Base-by-base conservation (phyloP, 768 basidiomycete genomes). In the Mycena polygramma region DNA sequence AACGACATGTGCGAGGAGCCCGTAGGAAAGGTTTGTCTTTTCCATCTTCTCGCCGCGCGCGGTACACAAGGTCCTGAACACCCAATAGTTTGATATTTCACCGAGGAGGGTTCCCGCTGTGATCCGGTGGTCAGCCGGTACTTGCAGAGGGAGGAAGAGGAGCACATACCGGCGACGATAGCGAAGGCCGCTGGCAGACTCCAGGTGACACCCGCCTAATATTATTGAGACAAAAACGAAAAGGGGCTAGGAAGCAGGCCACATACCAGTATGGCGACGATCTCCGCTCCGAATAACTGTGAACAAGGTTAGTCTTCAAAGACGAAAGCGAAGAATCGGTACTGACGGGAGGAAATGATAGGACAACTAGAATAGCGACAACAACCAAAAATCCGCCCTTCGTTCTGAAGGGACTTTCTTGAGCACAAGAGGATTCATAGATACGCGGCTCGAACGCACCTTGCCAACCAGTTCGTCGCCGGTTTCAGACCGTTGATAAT, bases 161-260 rank as follows among this genome's bases (percentile, higher is more conserved):
- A n/a, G n/a, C n/a, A 85, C 95, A 90, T 2, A 96, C 61, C 61
- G 36, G 36, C 22, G 30, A 59, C 58, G n/a, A 59, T 59, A 3
- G 24, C 41, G 14, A 59, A 52, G 37, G 82, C 4, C 93, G 94
- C 94, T 94, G 58, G 58, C 26, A 59, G 41, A 59, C 45, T 59
- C 58, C 58, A 97, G 2, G 97, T 93, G 36, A 97, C 79, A 20
- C 96, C 96, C 74, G 93, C 94, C n/a, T n/a, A n/a, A n/a, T n/a
- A n/a, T n/a, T n/a, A n/a, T n/a, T n/a, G n/a, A n/a, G n/a, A n/a
- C n/a, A n/a, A n/a, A n/a, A n/a, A n/a, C n/a, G n/a, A n/a, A n/a
- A n/a, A n/a, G n/a, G n/a, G n/a, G n/a, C n/a, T n/a, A n/a, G n/a
- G n/a, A n/a, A n/a, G n/a, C n/a, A n/a, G n/a, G n/a, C n/a, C n/a